Evolutionary conservation across 805 yeast species (phyloP), one percentile per base, ranked within the genome.

Genomic region (Ogataea siamensis): DNA sequence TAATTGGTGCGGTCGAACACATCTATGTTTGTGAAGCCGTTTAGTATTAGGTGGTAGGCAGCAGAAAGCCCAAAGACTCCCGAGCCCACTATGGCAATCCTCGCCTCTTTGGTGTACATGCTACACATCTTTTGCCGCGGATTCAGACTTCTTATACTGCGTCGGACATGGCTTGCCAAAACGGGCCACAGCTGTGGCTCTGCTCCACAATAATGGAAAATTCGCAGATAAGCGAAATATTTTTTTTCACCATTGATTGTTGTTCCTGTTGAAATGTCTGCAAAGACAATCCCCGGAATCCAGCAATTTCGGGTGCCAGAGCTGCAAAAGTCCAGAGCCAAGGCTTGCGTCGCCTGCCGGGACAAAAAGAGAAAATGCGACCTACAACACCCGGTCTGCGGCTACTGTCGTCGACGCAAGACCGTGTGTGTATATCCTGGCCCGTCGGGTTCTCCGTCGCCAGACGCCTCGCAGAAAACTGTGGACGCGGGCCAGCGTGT

Each of bases 281-380:
- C 32, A 7, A 16, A 21, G 20, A 24, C 18, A 21, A 41, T 46
- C 22, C 53, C 53, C 1, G 55, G 54, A 12, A 14, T 37, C 4
- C 22, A 23, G 22, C 42, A 42, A 26, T 46, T 51, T 25, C 37
- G 46, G 28, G 37, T 45, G 5, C 39, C 40, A 5, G 32, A 39
- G 10, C 8, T 32, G 2, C 18, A 8, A 5, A 37, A 31, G 18
- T 31, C 43, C 14, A 42, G 34, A 12, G 49, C 46, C 9, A 53
- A 45, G 34, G 44, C 55, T 2, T 78, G 84, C 54, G 69, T 73
- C 11, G 63, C 75, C 31, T 78, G 84, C 50, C 80, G 78, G 50
- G 68, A 74, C 28, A 77, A 75, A 56, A 80, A 79, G 58, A 71
- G 78, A 42, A 77, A 76, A 47, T 80, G 86, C 55, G 73, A 77